Conservation (phyloP, 202 grass and related monocot species). For the Zoysia matrella region DNA sequence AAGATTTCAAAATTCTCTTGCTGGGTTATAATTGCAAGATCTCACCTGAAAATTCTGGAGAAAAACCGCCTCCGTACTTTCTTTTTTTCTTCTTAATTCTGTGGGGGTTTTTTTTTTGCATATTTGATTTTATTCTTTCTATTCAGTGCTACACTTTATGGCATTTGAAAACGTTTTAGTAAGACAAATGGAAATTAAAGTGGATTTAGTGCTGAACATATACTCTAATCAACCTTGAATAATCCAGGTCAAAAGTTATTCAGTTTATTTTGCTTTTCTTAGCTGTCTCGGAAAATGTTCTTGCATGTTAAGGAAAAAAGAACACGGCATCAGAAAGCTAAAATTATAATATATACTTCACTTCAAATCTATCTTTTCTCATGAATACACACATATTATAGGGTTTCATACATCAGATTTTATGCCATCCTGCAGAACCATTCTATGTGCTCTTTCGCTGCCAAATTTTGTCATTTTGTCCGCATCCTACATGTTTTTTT, state of each 20-base stretch:
- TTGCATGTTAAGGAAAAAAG: constrained; percentile 39
- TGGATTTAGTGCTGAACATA: constrained; percentile 44
- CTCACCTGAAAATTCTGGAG: constrained; percentile 38
- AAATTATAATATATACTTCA: constrained; percentile 18
- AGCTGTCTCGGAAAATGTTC: constrained; percentile 35
- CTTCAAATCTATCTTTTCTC: constrained; percentile 37
- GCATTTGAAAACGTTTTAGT: constrained; percentile 12
- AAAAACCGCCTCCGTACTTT: constrained; percentile 29
- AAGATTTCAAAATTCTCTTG: constrained; percentile 42
- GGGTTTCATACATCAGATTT: constrained; percentile 25
- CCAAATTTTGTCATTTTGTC: constrained; percentile 26
- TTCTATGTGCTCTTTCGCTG: constrained; percentile 25
- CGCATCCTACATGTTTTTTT: neutral
- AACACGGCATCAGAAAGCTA: constrained; percentile 38
- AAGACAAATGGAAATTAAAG: constrained; percentile 47
- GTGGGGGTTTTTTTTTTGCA: neutral
- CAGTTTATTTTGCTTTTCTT: constrained; percentile 19
- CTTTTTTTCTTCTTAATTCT: constrained; percentile 31
- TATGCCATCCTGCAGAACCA: constrained; percentile 42
- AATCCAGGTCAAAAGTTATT: constrained; percentile 39
- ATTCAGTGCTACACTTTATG: constrained; percentile 16
- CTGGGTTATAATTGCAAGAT: constrained; percentile 37
- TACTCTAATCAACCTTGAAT: constrained; percentile 40
- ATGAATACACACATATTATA: constrained; percentile 25
- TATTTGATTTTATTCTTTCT: constrained; percentile 33